Evolutionary conservation across 495 filamentous ascomycete genomes (phyloP), one percentile per base, ranked within the genome.

Genomic region (Penicillium macrosclerotiorum): DNA sequence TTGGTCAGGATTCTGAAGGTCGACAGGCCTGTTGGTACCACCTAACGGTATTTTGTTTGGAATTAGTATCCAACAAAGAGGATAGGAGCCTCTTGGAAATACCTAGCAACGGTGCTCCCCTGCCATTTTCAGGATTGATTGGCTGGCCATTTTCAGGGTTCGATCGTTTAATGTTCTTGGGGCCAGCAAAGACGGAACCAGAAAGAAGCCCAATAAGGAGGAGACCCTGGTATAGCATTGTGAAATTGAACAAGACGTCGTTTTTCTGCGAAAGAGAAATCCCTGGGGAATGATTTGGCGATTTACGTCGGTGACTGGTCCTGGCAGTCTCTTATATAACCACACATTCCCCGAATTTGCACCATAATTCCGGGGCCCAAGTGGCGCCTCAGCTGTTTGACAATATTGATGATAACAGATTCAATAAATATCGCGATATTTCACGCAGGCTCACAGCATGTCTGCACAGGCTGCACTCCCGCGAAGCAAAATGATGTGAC

Each of bases 1-100:
- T 45, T 81, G 79, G 44, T 82, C 78, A 0, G 79, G 80, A 47
- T 84, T 84, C 50, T 78, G 71, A 4, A 78, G 56, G 42, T 82
- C 81, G 25, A 64, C 26, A 13, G 60, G 41, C 20, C 52, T 56
- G 47, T 69, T 65, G 26, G 66, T 69, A 25, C 66, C 64, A 7
- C 66, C 66, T 67, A 37, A 6, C 14, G 25, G 18, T 13, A 30
- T 3, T 26, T 20, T n/a, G 23, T 45, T 1, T 40, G 32, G 6
- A 37, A 14, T 4, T 11, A 27, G 14, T 1, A 39, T 2, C 0
- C 5, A 24, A 0, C 1, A 25, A 4, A 4, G 16, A 17, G 16
- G n/a, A 18, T 8, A 8, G 12, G 4, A 20, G 30, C 3, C 4
- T n/a, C n/a, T n/a, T n/a, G n/a, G 8, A 55, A 63, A 40, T 67